Evolutionary conservation across 2,329 filamentous ascomycete species (phyloP).

Genomic region (Trichophyton verrucosum): DNA sequence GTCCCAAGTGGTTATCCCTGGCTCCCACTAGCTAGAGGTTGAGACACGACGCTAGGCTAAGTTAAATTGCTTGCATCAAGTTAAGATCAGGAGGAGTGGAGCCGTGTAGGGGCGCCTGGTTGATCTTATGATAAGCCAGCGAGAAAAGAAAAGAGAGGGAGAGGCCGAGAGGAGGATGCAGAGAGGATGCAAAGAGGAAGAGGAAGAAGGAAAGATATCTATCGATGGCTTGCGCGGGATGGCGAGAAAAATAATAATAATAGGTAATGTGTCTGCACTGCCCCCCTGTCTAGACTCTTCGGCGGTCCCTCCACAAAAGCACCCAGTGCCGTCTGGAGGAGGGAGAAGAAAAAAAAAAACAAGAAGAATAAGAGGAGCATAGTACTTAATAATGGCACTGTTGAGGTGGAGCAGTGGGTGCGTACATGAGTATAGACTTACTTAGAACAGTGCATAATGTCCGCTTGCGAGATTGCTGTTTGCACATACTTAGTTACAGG

Average conservation of each 20-base stretch:
- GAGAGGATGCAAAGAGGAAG: not conserved
- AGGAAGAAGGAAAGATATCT: too few relatives aligned
- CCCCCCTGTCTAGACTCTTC: too few relatives aligned
- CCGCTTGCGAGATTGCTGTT: too few relatives aligned
- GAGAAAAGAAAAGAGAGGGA: not conserved
- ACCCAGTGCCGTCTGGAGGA: too few relatives aligned
- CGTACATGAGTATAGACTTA: not conserved
- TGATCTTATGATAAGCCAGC: not conserved
- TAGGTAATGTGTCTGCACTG: too few relatives aligned
- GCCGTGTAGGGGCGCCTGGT: not conserved
- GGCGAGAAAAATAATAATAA: too few relatives aligned
- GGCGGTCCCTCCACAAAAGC: too few relatives aligned
- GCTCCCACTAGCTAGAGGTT: not conserved
- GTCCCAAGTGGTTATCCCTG: too few relatives aligned
- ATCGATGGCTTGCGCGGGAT: too few relatives aligned
- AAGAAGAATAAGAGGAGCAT: not conserved
- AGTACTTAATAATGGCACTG: not conserved
- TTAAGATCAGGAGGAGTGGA: not conserved
- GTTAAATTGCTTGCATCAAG: slow-evolving; percentile 5
- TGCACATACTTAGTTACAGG: too few relatives aligned
- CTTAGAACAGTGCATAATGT: too few relatives aligned
- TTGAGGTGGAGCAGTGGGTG: not conserved
- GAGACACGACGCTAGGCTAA: slow-evolving; percentile 2
- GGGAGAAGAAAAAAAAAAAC: not conserved
- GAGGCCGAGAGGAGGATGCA: not conserved